Conservation (phyloP, 805 yeast genomes). For the Teunomyces panamensis region DNA sequence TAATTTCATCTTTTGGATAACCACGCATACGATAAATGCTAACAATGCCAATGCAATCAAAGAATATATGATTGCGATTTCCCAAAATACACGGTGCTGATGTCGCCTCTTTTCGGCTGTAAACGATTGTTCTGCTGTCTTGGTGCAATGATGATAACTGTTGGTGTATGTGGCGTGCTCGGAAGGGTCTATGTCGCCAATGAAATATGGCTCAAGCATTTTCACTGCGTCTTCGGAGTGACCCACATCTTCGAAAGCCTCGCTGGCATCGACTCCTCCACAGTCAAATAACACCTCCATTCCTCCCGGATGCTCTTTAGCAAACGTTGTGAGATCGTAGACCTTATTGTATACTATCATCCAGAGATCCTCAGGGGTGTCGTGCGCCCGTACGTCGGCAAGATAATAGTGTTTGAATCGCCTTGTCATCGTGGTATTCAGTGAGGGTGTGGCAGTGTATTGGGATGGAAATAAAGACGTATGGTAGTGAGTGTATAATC, state of each 20-base stretch:
- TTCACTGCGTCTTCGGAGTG: slow-evolving; percentile 34
- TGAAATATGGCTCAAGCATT: slow-evolving; percentile 27
- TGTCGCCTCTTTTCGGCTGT: slow-evolving; percentile 8
- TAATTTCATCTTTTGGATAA: slow-evolving; percentile 21
- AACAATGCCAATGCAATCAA: slow-evolving; percentile 13
- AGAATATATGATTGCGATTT: slow-evolving; percentile 10
- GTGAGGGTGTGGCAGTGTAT: background rate
- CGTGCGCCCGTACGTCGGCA: slow-evolving; percentile 67
- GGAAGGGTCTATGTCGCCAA: slow-evolving; percentile 24
- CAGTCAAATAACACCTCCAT: slow-evolving; percentile 71
- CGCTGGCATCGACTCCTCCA: slow-evolving; percentile 76
- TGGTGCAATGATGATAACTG: slow-evolving; percentile 8
- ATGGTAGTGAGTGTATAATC: background rate
- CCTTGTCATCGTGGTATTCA: background rate
- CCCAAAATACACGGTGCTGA: slow-evolving; percentile 6
- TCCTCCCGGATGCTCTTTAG: slow-evolving; percentile 77
- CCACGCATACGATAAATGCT: slow-evolving; percentile 14
- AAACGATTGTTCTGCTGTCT: background rate
- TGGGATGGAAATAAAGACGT: background rate
- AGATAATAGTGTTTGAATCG: background rate
- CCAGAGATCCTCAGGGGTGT: slow-evolving; percentile 78
- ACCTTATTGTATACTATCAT: slow-evolving; percentile 79
- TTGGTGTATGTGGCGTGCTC: slow-evolving; percentile 15
- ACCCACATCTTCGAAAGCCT: slow-evolving; percentile 53
- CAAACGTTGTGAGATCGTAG: slow-evolving; percentile 68